phyloP scores from a whole-genome alignment of 345 rosid genomes.

The Salix viminalis region DNA sequence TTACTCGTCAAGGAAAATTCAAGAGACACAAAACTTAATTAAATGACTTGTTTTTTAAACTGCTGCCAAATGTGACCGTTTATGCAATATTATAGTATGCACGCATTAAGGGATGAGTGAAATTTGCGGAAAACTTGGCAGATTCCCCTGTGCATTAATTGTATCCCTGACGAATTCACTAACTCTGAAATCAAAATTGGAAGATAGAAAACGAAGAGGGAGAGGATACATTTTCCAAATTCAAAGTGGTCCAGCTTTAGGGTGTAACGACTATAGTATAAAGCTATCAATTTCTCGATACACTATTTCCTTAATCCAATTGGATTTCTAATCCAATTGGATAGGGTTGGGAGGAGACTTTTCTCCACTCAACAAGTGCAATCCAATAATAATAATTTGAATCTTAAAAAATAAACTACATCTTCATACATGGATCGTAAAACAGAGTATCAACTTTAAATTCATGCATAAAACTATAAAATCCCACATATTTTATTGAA shows the following conservation, averaged over 20 bases:
- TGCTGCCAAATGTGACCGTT: not conserved
- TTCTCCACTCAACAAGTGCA: too few species aligned
- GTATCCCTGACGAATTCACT: constrained; percentile 37
- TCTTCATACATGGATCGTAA: too few species aligned
- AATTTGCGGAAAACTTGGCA: constrained; percentile 29
- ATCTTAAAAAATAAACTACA: too few species aligned
- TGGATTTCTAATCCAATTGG: too few species aligned
- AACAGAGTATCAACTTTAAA: too few species aligned
- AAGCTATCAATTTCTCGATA: not conserved
- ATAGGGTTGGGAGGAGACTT: too few species aligned
- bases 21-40: not conserved
- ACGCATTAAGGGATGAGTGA: not conserved
- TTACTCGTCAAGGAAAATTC: not conserved
- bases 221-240: constrained; percentile 26
- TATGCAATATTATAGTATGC: not conserved
- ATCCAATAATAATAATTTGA: too few species aligned
- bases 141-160: constrained; percentile 30
- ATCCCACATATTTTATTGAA: too few species aligned
- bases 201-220: not conserved
- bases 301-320: too few species aligned
- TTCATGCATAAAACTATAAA: too few species aligned
- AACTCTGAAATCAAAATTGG: constrained; percentile 21
- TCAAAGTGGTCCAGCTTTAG: constrained; percentile 31
- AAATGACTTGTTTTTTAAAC: not conserved
- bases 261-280: not conserved